phyloP scores from a whole-genome alignment of 1,139 yeast genomes.

The Magnusiomyces fungicola region DNA sequence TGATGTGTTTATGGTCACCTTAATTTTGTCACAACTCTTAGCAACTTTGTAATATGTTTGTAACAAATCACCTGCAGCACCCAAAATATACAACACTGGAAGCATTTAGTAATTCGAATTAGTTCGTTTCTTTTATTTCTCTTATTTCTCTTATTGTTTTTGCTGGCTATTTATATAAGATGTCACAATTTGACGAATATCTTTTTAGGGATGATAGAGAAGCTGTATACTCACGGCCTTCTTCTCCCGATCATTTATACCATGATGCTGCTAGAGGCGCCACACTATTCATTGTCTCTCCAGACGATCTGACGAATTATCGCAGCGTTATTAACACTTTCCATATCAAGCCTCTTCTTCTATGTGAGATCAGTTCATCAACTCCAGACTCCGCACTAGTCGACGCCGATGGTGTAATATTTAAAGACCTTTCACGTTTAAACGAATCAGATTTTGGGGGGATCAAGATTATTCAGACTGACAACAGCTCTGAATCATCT shows the following conservation, averaged over 20 bases:
- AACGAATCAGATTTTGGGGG: not conserved
- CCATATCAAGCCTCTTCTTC: not conserved
- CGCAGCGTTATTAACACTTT: not conserved
- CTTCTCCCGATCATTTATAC: not conserved
- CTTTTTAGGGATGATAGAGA: too few species aligned
- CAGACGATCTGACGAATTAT: not conserved
- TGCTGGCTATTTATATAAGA: too few species aligned
- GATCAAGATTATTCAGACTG: not conserved
- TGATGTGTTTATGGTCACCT: too few species aligned
- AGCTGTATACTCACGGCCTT: not conserved
- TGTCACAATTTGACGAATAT: too few species aligned
- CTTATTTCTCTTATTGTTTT: too few species aligned
- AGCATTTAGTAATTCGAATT: too few species aligned
- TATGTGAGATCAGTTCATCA: not conserved
- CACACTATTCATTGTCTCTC: not conserved
- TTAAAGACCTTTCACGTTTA: not conserved
- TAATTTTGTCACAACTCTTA: too few species aligned
- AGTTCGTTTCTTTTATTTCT: too few species aligned
- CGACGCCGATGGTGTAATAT: not conserved
- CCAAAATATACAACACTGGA: too few species aligned
- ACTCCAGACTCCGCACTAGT: not conserved
- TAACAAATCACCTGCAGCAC: too few species aligned
- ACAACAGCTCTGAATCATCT: not conserved
- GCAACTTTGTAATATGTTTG: too few species aligned
- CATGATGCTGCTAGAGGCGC: not conserved